Evolutionary conservation across 2,329 filamentous ascomycete species (phyloP).

Genomic region (Diaporthe helianthi): DNA sequence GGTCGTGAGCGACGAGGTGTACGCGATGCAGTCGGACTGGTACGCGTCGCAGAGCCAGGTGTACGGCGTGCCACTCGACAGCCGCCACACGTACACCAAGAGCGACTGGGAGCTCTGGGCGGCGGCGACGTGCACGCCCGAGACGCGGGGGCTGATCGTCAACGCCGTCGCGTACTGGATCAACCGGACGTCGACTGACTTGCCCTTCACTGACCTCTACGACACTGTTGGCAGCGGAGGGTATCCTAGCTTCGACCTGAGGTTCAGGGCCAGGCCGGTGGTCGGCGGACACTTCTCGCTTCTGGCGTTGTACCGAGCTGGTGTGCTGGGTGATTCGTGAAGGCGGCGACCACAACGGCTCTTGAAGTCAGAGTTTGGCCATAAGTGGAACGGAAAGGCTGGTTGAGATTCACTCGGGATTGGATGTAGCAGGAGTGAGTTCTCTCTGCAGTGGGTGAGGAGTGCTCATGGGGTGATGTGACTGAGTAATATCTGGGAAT

Average conservation of each 20-base stretch:
- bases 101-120: constrained; percentile 79
- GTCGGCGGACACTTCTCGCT: constrained; percentile 77
- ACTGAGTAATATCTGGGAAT: not conserved
- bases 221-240: constrained; percentile 67
- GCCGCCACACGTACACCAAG: constrained; percentile 74
- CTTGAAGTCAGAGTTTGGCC: not conserved
- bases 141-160: constrained; percentile 66
- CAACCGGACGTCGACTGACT: constrained; percentile 70
- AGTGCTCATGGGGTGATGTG: too few relatives aligned
- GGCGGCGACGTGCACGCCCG: constrained; percentile 66
- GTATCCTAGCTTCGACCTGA: constrained; percentile 49
- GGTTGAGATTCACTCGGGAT: too few relatives aligned
- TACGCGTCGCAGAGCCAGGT: constrained; percentile 65
- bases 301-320: constrained; percentile 57
- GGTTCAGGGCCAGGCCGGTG: constrained; percentile 75
- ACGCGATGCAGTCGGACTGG: constrained; percentile 44
- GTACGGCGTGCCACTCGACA: constrained; percentile 75
- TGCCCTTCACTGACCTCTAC: constrained; percentile 72
- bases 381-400: constrained; percentile 3
- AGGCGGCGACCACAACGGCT: not conserved
- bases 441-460: not conserved
- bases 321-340: constrained; percentile 1
- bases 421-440: not conserved
- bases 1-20: constrained; percentile 39
- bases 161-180: constrained; percentile 71